Base-by-base conservation (phyloP, 768 basidiomycete genomes). In the Wakefieldia striispora region DNA sequence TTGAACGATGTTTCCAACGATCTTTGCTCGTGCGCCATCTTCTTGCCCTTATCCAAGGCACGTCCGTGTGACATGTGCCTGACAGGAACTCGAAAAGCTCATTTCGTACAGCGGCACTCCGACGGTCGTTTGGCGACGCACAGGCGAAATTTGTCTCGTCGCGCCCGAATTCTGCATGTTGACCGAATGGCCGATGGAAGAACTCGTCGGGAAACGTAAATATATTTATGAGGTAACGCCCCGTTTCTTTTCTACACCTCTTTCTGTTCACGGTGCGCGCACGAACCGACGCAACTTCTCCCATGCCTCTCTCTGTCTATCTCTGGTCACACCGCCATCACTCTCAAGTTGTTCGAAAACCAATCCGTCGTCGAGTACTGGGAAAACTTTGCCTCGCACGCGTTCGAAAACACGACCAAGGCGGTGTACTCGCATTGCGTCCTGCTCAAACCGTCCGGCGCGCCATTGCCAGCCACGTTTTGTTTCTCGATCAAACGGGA, bases 41-140 rank as follows among this genome's bases (percentile, higher is more conserved):
- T 17, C 37, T 56, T 40, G 12, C 16, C 33, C 41, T 40, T 41
- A 23, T 12, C 7, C 17, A 43, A 13, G 10, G 13, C 44, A 23
- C 19, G n/a, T 46, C 21, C n/a, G 39, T 35, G 29, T 55, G 17
- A 57, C 43, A n/a, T n/a, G n/a, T 6, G 53, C 27, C 27, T 12
- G 34, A 21, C 40, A 95, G 92, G 95, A 98, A 75, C 79, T 97
- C 49, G 92, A 97, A 70, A 97, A 97, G 71, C 79, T 98, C 53
- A 97, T 98, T 51, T 93, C 92, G 44, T 97, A 91, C 68, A 95
- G 89, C 59, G 95, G 95, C 11, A 98, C 95, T 24, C 95, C 95
- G 3, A 98, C 95, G 1, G 93, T 95, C 36, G 90, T 95, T 11
- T 99, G 95, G 95, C 85, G 97, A 39, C 80, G 97, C 43, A 99